phyloP scores from a whole-genome alignment of 2,329 filamentous ascomycete genomes.

The Fusarium mexicanum region DNA sequence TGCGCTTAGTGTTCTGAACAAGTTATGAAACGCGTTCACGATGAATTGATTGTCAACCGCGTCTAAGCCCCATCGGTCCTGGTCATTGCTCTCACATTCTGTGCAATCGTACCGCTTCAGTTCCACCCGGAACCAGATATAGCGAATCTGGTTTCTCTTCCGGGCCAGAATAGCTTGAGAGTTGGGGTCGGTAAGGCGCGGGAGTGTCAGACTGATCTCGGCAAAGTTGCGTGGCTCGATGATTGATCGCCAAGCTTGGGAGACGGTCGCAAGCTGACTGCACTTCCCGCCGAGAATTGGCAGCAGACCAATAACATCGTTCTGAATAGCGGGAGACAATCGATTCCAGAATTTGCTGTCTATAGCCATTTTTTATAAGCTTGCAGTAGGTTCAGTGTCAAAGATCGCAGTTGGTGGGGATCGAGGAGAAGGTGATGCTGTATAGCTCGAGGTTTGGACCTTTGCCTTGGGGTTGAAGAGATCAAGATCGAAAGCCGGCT shows the following conservation, averaged over 20 bases:
- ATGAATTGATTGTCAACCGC: background rate
- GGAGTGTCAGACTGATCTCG: background rate
- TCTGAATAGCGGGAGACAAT: background rate
- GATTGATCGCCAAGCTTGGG: background rate
- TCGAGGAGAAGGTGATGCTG: background rate
- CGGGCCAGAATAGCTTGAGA: background rate
- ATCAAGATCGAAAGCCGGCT: background rate
- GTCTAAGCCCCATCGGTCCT: background rate
- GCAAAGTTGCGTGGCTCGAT: background rate
- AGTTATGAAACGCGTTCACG: background rate
- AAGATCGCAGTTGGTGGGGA: background rate
- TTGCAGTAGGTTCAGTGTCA: background rate
- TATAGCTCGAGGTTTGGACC: background rate
- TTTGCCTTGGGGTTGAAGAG: background rate
- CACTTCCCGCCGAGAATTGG: background rate
- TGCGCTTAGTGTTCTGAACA: background rate
- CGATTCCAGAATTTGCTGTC: background rate
- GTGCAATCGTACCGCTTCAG: background rate
- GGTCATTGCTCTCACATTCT: background rate
- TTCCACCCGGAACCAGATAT: background rate
- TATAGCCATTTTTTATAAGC: background rate
- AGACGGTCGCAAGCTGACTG: background rate
- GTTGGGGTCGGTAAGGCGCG: background rate
- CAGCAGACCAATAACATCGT: background rate
- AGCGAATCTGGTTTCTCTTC: background rate